Evolutionary conservation across 805 yeast genomes (phyloP).

Genomic region (Torulaspora franciscae): DNA sequence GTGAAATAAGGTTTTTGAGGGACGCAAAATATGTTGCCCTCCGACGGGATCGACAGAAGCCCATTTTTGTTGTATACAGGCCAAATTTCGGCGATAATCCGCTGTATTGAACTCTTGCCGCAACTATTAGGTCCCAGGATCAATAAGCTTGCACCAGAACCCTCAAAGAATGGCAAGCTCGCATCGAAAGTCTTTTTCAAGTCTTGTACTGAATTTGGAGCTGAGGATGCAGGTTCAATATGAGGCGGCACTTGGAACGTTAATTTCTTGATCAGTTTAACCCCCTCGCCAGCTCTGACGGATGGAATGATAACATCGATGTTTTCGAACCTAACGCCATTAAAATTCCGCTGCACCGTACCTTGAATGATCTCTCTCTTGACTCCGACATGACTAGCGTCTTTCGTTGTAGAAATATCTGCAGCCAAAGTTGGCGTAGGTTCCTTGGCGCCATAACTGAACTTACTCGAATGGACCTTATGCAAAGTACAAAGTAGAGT

Average conservation of each 20-base stretch:
- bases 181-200: conserved; percentile 18
- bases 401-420: conserved; percentile 3
- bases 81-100: conserved; percentile 87
- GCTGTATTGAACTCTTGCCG: conserved; percentile 82
- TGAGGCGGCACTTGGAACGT: conserved; percentile 47
- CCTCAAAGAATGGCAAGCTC: conserved; percentile 28
- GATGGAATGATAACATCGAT: conserved; percentile 80
- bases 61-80: conserved; percentile 72
- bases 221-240: conserved; percentile 25
- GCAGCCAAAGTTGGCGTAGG: background rate
- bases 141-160: conserved; percentile 59
- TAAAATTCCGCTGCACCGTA: conserved; percentile 69
- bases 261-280: conserved; percentile 56
- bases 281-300: conserved; percentile 52
- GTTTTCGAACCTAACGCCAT: conserved; percentile 77
- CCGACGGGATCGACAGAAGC: conserved; percentile 70
- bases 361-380: conserved; percentile 58
- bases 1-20: conserved; percentile 86
- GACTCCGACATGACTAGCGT: conserved; percentile 4
- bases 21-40: conserved; percentile 64
- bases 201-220: conserved; percentile 38
- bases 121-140: conserved; percentile 84
- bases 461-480: conserved; percentile 62
- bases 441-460: conserved; percentile 38
- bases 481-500: conserved; percentile 71